phyloP scores from a whole-genome alignment of 2,329 filamentous ascomycete genomes.

The Ilyonectria robusta region DNA sequence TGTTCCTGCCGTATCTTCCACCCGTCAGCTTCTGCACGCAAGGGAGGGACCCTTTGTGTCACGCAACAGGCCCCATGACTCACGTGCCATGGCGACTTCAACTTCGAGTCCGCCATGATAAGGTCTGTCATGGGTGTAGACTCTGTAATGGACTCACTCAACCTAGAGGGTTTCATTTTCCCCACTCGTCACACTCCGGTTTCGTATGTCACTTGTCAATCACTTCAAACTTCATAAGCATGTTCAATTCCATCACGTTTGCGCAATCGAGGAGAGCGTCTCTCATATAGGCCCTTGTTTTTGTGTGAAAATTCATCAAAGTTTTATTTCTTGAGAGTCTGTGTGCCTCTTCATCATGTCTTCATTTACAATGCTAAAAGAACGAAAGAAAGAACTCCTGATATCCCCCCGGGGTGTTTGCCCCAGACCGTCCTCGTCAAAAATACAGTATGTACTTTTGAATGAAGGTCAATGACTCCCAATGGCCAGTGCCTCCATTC shows the following conservation, averaged over 20 bases:
- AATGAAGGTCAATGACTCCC: slow-evolving; percentile 17
- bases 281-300: not conserved
- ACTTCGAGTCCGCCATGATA: slow-evolving; percentile 1
- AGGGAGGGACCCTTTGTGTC: not conserved
- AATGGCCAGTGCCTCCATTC: slow-evolving; percentile 20
- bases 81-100: slow-evolving; percentile 12
- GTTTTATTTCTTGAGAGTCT: slow-evolving; percentile 9
- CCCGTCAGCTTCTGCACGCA: not conserved
- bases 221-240: slow-evolving; percentile 7
- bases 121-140: not conserved
- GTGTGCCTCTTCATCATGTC: slow-evolving; percentile 15
- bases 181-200: not conserved
- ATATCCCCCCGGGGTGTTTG: slow-evolving; percentile 16
- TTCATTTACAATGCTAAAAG: slow-evolving; percentile 25
- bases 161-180: not conserved
- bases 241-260: slow-evolving; percentile 1
- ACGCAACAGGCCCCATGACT: slow-evolving; percentile 2
- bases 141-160: not conserved
- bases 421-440: slow-evolving; percentile 10
- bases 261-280: slow-evolving; percentile 5
- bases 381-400: slow-evolving; percentile 24
- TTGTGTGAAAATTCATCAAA: slow-evolving; percentile 13
- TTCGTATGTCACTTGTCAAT: not conserved
- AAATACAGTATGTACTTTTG: slow-evolving; percentile 30
- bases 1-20: not conserved